These are phyloP conservation scores for Aspergillus sp. DNA, from an alignment of 2,329 filamentous ascomycete species.

Conservation along the genomic window DNA sequence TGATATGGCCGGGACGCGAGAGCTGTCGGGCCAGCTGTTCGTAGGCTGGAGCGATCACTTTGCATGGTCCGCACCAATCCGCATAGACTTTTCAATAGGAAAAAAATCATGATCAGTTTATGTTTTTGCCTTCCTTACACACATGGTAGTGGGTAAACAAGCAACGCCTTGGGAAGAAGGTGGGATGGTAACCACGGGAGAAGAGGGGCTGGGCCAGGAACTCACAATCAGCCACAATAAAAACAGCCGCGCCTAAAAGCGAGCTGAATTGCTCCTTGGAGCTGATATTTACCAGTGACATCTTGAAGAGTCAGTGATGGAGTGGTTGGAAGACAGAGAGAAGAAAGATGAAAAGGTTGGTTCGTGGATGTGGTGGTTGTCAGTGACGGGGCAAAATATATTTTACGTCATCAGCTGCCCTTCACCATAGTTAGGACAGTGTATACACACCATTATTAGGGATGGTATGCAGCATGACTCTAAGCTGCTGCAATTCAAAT, in stretches of 20 bases:
- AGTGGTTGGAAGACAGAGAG: slow-evolving; percentile 6
- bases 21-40: slow-evolving; percentile 65
- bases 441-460: too few species aligned
- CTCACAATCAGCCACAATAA: slow-evolving; percentile 87
- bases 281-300: slow-evolving; percentile 46
- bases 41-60: slow-evolving; percentile 73
- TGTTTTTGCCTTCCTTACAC: too few species aligned
- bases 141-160: background rate
- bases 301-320: slow-evolving; percentile 18
- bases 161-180: background rate
- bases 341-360: slow-evolving; percentile 10
- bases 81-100: slow-evolving; percentile 60
- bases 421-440: too few species aligned
- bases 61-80: slow-evolving; percentile 78
- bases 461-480: too few species aligned
- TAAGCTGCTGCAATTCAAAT: too few species aligned
- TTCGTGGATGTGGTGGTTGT: slow-evolving; percentile 10
- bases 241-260: slow-evolving; percentile 61
- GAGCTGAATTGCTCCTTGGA: slow-evolving; percentile 60
- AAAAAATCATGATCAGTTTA: too few species aligned
- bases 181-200: slow-evolving; percentile 8
- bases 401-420: background rate
- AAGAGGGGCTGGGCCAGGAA: slow-evolving; percentile 13
- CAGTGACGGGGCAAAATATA: slow-evolving; percentile 3
- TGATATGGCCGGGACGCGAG: slow-evolving; percentile 62